Evolutionary conservation across 2,329 filamentous ascomycete species (phyloP), one percentile per base, ranked within the genome.

Genomic region (Gliomastix tumulicola): DNA sequence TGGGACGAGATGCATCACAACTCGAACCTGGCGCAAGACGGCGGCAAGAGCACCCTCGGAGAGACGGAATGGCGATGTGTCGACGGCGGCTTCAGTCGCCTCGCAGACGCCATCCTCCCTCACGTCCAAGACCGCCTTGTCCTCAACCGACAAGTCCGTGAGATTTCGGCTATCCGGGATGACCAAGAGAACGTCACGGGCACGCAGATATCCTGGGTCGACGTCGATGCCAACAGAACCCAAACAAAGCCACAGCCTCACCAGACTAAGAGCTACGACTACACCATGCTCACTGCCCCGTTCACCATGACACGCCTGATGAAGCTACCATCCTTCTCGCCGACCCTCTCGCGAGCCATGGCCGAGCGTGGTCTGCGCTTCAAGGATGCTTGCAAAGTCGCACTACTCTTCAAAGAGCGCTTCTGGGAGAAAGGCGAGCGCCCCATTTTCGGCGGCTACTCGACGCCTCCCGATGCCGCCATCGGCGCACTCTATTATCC

Each of bases 401-500:
- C 52, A 5, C 44, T 58, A 6, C 47, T 54, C 9, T 58, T 55
- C 37, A 43, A 41, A 5, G 45, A 49, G 13, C 52, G 55, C 4
- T 58, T 58, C 46, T 58, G 55, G 55, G 55, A 58, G 33, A 42
- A 48, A 7, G 51, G 51, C 6, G 42, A 49, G 3, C 37, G 40
- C 15, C 54, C 50, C 15, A 57, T 57, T 32, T 51, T 53, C 5
- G 55, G 55, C 8, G 54, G 54, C 3, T 57, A 54, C 30, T 53
- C 52, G 11, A 44, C 47, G 1, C 53, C 59, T 10, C 50, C 54
- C 33, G 41, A 50, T 2, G 30, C 49, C 2, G 53, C 55, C 3
- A 45, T 61, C 23, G 57, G 56, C 2, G 48, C 35, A 6, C 49
- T 60, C 7, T 60, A 55, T 38, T 61, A 60, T 32, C 57, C 57